These are phyloP conservation scores for Jatropha multifida DNA, from an alignment of 441 rosid species.

Conservation along the genomic window DNA sequence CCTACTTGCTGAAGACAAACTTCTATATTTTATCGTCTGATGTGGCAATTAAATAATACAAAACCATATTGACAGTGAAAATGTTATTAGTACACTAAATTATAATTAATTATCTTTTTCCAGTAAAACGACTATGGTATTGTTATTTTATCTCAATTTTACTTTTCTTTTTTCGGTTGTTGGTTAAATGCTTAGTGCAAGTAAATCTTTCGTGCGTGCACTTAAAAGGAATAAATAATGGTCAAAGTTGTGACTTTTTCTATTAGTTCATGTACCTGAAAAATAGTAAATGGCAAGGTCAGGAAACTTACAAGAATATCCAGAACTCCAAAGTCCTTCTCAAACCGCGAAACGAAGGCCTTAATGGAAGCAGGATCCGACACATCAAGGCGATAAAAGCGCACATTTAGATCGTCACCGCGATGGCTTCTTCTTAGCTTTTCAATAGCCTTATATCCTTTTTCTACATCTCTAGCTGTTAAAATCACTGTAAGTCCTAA, in stretches of 20 bases:
- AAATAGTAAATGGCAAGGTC: not conserved
- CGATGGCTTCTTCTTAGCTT: constrained; percentile 36
- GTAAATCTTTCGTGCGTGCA: too few species aligned
- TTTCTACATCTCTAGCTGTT: constrained; percentile 64
- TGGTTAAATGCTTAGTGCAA: too few species aligned
- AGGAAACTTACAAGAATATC: constrained; percentile 70
- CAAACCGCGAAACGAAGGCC: constrained; percentile 53
- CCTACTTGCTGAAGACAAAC: too few species aligned
- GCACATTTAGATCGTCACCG: constrained; percentile 26
- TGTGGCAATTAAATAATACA: too few species aligned
- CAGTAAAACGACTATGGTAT: too few species aligned
- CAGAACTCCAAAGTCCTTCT: constrained; percentile 36
- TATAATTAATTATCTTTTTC: too few species aligned
- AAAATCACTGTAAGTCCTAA: constrained; percentile 60
- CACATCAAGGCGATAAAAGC: constrained; percentile 57
- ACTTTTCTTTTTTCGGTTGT: too few species aligned
- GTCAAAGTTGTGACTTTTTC: not conserved
- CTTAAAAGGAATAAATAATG: too few species aligned
- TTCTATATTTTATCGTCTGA: too few species aligned
- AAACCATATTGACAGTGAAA: too few species aligned
- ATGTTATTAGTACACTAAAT: too few species aligned
- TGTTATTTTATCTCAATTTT: too few species aligned
- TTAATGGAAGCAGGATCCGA: constrained; percentile 53
- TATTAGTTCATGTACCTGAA: not conserved
- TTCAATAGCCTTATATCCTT: constrained; percentile 52